Conservation (phyloP, 2,329 filamentous ascomycete genomes). For the Fusarium goolgardi region DNA sequence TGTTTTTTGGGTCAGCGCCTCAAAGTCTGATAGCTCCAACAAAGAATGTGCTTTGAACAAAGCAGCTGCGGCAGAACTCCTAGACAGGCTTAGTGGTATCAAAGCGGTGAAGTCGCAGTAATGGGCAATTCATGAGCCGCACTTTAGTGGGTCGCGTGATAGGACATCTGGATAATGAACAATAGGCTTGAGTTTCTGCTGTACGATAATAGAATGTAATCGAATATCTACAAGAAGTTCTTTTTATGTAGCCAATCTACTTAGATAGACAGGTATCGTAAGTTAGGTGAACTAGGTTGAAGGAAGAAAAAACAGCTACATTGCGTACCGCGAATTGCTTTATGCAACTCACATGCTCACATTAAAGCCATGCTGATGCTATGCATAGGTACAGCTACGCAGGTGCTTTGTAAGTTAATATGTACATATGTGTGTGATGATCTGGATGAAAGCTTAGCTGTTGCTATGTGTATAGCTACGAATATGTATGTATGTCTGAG, state of each 20-base stretch:
- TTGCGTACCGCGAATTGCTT: not conserved
- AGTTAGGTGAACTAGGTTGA: not conserved
- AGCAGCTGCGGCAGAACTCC: conserved; percentile 34
- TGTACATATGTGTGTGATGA: not conserved
- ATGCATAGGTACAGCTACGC: not conserved
- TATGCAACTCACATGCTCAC: not conserved
- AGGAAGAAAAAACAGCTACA: not conserved
- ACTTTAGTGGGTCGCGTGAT: conserved; percentile 20
- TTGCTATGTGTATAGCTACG: not conserved
- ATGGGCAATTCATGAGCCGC: conserved; percentile 15
- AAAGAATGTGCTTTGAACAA: conserved; percentile 39
- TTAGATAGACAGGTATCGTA: not conserved
- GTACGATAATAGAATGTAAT: not conserved
- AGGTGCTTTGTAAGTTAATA: not conserved
- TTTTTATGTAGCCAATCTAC: not conserved
- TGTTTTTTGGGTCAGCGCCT: conserved; percentile 30
- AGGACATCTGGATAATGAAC: not conserved
- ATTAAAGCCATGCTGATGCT: not conserved
- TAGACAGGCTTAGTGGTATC: conserved; percentile 14
- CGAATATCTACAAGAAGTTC: not conserved
- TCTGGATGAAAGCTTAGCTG: not conserved
- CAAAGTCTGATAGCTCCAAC: conserved; percentile 42
- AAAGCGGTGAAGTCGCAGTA: conserved; percentile 22
- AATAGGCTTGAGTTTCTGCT: not conserved
- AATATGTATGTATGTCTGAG: not conserved